Percentiles rank a stretch among this genome's conserved stretches.
Conservation (phyloP, 495 filamentous ascomycete species). For the Opeltia flavorubescens region DNA sequence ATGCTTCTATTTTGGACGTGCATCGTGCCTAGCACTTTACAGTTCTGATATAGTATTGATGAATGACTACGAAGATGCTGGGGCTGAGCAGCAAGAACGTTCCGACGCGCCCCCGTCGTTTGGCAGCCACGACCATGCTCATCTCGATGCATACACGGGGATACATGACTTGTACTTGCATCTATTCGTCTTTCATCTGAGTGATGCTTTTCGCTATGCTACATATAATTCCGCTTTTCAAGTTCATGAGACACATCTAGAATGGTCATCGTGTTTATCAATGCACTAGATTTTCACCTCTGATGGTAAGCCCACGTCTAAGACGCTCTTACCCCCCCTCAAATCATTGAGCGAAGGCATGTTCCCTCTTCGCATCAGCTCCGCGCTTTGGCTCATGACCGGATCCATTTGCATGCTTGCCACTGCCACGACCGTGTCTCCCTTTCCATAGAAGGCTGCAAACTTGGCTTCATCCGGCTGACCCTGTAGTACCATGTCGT, state of each 20-base stretch:
- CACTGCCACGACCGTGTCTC: conserved; percentile 80
- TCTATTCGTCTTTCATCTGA: too few relatives aligned
- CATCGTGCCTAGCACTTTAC: background rate
- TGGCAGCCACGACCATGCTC: too few relatives aligned
- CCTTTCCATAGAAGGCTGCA: conserved; percentile 76
- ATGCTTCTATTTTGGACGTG: background rate
- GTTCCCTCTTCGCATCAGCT: conserved; percentile 68
- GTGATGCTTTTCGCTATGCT: background rate
- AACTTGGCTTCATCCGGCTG: conserved; percentile 72
- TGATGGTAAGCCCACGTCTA: conserved; percentile 42
- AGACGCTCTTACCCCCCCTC: conserved; percentile 55
- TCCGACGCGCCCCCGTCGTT: too few relatives aligned
- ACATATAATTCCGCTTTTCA: too few relatives aligned
- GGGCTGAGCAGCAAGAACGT: background rate
- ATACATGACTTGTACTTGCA: too few relatives aligned
- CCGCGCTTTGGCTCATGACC: conserved; percentile 64
- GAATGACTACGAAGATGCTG: too few relatives aligned
- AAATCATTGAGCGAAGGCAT: conserved; percentile 78
- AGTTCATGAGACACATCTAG: too few relatives aligned
- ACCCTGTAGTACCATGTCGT: conserved; percentile 67
- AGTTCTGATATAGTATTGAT: too few relatives aligned
- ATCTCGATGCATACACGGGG: too few relatives aligned
- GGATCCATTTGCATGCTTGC: conserved; percentile 87
- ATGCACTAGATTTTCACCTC: conserved; percentile 30
- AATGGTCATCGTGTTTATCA: background rate